phyloP scores from a whole-genome alignment of 1,284 basidiomycete genomes.

The Ustilago cynodontis region DNA sequence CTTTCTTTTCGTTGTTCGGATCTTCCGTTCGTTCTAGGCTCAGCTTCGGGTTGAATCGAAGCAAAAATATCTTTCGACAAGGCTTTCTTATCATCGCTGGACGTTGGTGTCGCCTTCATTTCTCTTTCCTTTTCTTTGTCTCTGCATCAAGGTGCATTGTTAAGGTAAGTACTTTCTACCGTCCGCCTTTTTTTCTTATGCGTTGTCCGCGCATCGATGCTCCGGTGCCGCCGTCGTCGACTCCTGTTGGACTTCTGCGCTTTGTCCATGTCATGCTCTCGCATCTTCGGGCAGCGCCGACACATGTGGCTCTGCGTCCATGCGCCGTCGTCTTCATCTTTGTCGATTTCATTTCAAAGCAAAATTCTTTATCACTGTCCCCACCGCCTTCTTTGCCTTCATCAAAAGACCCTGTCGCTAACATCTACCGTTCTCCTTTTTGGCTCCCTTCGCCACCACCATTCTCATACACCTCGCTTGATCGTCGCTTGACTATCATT shows the following conservation, averaged over 20 bases:
- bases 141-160: constrained; percentile 13
- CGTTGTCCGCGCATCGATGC: not conserved
- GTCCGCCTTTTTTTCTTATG: not conserved
- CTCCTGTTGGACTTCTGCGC: not conserved
- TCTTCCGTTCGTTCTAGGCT: constrained; percentile 5
- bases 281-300: not conserved
- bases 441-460: constrained; percentile 13
- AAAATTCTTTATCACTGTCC: constrained; percentile 23
- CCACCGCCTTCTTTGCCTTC: constrained; percentile 16
- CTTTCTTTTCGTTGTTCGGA: constrained; percentile 8
- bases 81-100: constrained; percentile 31
- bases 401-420: constrained; percentile 31
- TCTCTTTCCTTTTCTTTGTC: not conserved
- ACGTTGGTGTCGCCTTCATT: constrained; percentile 27
- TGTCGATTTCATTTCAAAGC: not conserved
- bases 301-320: constrained; percentile 5
- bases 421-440: constrained; percentile 32
- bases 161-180: constrained; percentile 22
- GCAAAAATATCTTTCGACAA: constrained; percentile 5
- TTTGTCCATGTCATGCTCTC: not conserved
- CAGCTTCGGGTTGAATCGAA: not conserved
- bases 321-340: not conserved
- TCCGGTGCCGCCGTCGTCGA: not conserved
- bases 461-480: not conserved
- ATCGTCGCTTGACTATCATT: not conserved